Percentiles rank a stretch among this genome's conserved stretches.
These are phyloP conservation scores for Boletus sp. DNA, from an alignment of 768 basidiomycete genomes.

Conservation along the genomic window DNA sequence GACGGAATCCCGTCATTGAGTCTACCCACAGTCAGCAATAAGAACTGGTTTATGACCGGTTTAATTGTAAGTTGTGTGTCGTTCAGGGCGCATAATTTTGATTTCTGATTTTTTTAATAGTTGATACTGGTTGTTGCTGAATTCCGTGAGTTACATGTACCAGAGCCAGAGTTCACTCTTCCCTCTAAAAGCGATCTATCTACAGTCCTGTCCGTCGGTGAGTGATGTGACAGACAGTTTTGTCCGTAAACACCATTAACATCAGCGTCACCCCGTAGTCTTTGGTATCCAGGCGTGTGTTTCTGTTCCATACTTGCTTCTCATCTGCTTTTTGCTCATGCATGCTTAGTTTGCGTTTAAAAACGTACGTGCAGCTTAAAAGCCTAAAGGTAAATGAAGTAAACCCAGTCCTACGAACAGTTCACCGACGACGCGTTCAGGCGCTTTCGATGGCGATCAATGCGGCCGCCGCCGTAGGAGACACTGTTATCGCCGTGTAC, in stretches of 20 bases:
- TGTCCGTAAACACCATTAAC: constrained; percentile 1
- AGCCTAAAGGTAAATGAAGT: constrained; percentile 39
- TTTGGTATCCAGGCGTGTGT: constrained; percentile 38
- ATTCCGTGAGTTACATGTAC: constrained; percentile 29
- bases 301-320: background rate
- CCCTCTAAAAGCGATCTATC: constrained; percentile 4
- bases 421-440: constrained; percentile 6
- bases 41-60: constrained; percentile 37
- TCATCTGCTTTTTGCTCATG: constrained; percentile 1
- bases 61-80: constrained; percentile 24
- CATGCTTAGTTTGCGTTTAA: constrained; percentile 34
- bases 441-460: constrained; percentile 51
- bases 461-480: constrained; percentile 45
- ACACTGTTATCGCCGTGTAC: constrained; percentile 48
- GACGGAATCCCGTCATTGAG: background rate
- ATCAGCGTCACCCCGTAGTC: constrained; percentile 23
- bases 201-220: constrained; percentile 35
- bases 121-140: constrained; percentile 37
- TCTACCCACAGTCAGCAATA: constrained; percentile 46
- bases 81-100: background rate
- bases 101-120: constrained; percentile 5
- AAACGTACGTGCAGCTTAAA: constrained; percentile 43
- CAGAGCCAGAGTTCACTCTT: background rate
- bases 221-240: constrained; percentile 6
- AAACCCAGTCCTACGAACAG: background rate